These are phyloP conservation scores for Teunomyces barrocoloradensis DNA, from an alignment of 805 yeast genomes.

Conservation along the genomic window DNA sequence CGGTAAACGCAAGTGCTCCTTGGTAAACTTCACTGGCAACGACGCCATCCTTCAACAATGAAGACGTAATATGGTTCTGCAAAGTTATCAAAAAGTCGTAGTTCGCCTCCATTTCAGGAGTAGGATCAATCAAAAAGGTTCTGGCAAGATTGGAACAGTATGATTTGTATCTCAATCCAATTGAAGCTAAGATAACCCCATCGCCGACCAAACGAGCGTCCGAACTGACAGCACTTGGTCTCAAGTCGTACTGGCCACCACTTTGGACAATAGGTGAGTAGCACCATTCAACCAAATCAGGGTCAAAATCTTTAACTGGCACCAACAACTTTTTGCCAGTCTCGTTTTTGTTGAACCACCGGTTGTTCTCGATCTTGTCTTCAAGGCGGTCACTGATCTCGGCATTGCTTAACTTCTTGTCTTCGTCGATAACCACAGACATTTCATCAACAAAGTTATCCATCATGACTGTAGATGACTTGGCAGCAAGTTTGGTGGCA, in stretches of 20 bases:
- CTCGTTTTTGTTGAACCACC: conserved; percentile 55
- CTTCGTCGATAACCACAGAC: conserved; percentile 86
- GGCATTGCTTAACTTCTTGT: conserved; percentile 67
- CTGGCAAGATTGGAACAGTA: conserved; percentile 88
- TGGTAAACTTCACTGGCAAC: conserved; percentile 65
- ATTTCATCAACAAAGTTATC: conserved; percentile 81
- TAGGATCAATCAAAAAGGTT: conserved; percentile 87
- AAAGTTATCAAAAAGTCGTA: conserved; percentile 73
- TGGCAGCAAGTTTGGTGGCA: conserved; percentile 66
- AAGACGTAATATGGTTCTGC: conserved; percentile 60
- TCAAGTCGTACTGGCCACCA: conserved; percentile 80
- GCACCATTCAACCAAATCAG: conserved; percentile 84
- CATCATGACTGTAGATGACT: conserved; percentile 76
- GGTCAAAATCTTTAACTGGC: conserved; percentile 57
- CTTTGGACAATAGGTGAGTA: conserved; percentile 89
- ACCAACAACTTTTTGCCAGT: conserved; percentile 59
- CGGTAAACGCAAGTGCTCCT: conserved; percentile 59
- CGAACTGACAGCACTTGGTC: conserved; percentile 77
- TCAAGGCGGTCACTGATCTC: conserved; percentile 75
- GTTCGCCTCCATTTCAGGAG: conserved; percentile 71
- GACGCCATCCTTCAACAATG: conserved; percentile 62
- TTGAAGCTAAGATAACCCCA: conserved; percentile 77
- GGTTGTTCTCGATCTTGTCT: conserved; percentile 71
- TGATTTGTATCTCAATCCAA: conserved; percentile 83
- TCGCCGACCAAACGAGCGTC: conserved; percentile 58